Evolutionary conservation across 805 yeast species (phyloP).

Genomic region (Cephaloascus albidus): DNA sequence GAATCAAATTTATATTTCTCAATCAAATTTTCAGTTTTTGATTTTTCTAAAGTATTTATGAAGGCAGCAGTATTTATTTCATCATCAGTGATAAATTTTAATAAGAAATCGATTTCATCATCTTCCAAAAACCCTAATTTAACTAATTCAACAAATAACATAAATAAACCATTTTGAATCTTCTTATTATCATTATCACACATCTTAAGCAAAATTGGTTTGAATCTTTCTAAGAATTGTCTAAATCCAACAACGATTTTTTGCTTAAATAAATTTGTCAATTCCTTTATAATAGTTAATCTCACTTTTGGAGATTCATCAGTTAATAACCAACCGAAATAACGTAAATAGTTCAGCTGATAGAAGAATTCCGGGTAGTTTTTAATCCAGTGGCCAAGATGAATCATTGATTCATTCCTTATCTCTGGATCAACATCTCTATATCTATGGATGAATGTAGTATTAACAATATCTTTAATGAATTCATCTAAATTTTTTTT

Average conservation of each 20-base stretch:
- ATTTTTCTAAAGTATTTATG: background rate
- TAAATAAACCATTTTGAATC: background rate
- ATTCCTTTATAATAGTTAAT: slow-evolving; percentile 48
- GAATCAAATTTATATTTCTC: background rate
- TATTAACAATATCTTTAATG: slow-evolving; percentile 55
- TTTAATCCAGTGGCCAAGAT: slow-evolving; percentile 67
- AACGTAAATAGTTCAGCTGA: slow-evolving; percentile 61
- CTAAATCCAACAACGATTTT: slow-evolving; percentile 54
- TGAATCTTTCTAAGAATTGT: slow-evolving; percentile 72
- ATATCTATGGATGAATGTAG: slow-evolving; percentile 67
- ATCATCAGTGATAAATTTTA: background rate
- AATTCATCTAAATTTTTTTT: slow-evolving; percentile 44
- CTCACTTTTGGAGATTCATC: slow-evolving; percentile 58
- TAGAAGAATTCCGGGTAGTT: slow-evolving; percentile 61
- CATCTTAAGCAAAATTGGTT: slow-evolving; percentile 57
- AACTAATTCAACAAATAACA: slow-evolving; percentile 43
- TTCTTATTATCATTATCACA: slow-evolving; percentile 14
- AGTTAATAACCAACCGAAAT: slow-evolving; percentile 80
- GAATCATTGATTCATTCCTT: slow-evolving; percentile 57
- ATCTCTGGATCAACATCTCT: slow-evolving; percentile 70
- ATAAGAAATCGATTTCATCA: slow-evolving; percentile 27
- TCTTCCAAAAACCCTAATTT: slow-evolving; percentile 57
- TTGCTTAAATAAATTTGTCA: slow-evolving; percentile 38
- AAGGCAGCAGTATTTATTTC: background rate
- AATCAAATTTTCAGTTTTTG: background rate